Conservation (phyloP, 768 basidiomycete species). For the Lactifluus rugatus region DNA sequence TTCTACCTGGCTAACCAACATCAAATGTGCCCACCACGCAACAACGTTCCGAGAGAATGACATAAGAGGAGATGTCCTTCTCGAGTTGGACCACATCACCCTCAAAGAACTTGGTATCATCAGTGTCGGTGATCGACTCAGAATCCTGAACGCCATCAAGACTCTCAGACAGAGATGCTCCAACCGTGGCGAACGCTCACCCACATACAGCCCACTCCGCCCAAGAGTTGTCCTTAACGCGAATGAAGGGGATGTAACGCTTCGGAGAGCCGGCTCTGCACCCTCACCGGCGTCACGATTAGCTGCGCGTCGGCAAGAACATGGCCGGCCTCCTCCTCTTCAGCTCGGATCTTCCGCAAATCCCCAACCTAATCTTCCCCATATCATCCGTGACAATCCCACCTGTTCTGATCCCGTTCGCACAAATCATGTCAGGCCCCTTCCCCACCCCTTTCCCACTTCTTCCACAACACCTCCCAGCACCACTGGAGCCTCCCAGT, state of each 20-base stretch:
- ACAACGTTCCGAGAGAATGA: slow-evolving; percentile 73
- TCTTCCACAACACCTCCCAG: slow-evolving; percentile 27
- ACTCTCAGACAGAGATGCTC: slow-evolving; percentile 52
- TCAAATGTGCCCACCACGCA: slow-evolving; percentile 63
- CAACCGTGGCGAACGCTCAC: slow-evolving; percentile 11
- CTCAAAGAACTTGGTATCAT: slow-evolving; percentile 85
- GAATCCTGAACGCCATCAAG: slow-evolving; percentile 81
- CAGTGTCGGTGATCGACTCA: slow-evolving; percentile 86
- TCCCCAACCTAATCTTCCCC: slow-evolving; percentile 56
- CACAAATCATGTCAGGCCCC: slow-evolving; percentile 33
- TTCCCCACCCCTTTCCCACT: slow-evolving; percentile 35
- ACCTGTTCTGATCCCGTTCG: slow-evolving; percentile 42
- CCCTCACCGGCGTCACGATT: slow-evolving; percentile 20
- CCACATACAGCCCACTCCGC: neutral
- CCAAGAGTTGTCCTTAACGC: slow-evolving; percentile 9
- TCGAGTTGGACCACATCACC: slow-evolving; percentile 81
- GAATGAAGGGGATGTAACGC: slow-evolving; percentile 17
- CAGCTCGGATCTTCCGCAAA: slow-evolving; percentile 46
- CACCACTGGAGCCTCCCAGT: slow-evolving; percentile 28
- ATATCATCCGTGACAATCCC: slow-evolving; percentile 52
- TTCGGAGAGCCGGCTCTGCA: slow-evolving; percentile 17
- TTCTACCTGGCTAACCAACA: slow-evolving; percentile 67
- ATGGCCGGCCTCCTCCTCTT: slow-evolving; percentile 71
- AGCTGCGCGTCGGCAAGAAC: slow-evolving; percentile 33
- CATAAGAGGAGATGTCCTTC: slow-evolving; percentile 82